phyloP scores from a whole-genome alignment of 352 stramenopile genomes.

The Phytopythium mirpurense region DNA sequence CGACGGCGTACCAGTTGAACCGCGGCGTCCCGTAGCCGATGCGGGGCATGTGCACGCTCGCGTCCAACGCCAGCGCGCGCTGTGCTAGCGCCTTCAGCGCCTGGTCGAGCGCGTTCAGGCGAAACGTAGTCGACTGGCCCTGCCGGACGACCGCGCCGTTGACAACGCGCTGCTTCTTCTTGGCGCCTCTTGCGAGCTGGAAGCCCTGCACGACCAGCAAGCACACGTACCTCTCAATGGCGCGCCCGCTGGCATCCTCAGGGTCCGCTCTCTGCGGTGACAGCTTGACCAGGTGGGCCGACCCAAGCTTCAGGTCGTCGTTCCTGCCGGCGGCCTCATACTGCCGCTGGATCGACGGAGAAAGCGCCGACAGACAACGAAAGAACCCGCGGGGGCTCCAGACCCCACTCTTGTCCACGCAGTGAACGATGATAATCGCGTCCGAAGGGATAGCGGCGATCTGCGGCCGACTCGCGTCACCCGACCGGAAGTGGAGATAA shows the following conservation, averaged over 20 bases:
- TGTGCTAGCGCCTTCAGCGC: slow-evolving; percentile 35
- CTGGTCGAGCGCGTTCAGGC: slow-evolving; percentile 54
- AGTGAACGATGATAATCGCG: slow-evolving; percentile 61
- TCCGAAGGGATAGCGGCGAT: slow-evolving; percentile 11
- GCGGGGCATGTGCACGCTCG: slow-evolving; percentile 68
- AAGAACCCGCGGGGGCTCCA: slow-evolving; percentile 79
- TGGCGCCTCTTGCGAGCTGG: slow-evolving; percentile 16
- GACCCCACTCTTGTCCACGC: slow-evolving; percentile 65
- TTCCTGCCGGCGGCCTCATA: slow-evolving; percentile 56
- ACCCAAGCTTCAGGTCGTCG: slow-evolving; percentile 64
- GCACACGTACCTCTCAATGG: slow-evolving; percentile 44
- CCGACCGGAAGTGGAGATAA: slow-evolving; percentile 42
- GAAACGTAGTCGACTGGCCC: slow-evolving; percentile 62
- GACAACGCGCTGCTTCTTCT: slow-evolving; percentile 45
- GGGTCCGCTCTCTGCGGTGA: slow-evolving; percentile 9
- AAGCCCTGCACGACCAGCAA: slow-evolving; percentile 72
- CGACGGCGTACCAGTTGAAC: slow-evolving; percentile 83
- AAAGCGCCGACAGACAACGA: slow-evolving; percentile 44
- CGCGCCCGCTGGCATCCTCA: not conserved
- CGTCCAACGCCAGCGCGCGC: slow-evolving; percentile 25
- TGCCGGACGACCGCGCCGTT: slow-evolving; percentile 29
- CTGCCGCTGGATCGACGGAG: slow-evolving; percentile 43
- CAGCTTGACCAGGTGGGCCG: slow-evolving; percentile 58
- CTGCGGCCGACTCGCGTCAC: slow-evolving; percentile 49
- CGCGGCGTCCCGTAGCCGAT: slow-evolving; percentile 70